These are phyloP conservation scores for Cercospora sesami DNA, from an alignment of 2,329 filamentous ascomycete species.

Conservation along the genomic window DNA sequence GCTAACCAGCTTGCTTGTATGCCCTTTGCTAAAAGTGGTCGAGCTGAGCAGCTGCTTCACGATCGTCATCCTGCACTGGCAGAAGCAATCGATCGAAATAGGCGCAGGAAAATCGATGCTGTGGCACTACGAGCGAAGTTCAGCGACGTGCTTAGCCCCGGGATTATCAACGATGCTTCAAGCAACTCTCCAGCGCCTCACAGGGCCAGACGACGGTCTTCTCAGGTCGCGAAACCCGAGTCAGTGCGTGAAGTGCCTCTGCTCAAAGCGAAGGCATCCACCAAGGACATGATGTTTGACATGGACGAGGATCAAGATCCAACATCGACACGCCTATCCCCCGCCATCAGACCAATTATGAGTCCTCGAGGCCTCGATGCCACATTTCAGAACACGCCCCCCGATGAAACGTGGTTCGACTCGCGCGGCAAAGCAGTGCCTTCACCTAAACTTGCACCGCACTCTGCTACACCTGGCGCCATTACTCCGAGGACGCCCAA, in stretches of 20 bases:
- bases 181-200: conserved; percentile 49
- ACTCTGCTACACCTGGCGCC: conserved; percentile 34
- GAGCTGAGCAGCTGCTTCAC: conserved; percentile 65
- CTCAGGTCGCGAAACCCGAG: conserved; percentile 42
- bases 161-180: conserved; percentile 64
- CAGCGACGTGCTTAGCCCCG: conserved; percentile 61
- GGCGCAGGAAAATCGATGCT: conserved; percentile 69
- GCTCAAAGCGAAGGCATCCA: conserved; percentile 67
- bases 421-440: conserved; percentile 42
- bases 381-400: conserved; percentile 26
- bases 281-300: conserved; percentile 80
- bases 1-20: conserved; percentile 77
- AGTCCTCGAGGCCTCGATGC: conserved; percentile 33
- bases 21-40: conserved; percentile 74
- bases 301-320: conserved; percentile 74
- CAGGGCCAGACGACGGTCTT: conserved; percentile 44
- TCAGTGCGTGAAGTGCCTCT: conserved; percentile 48
- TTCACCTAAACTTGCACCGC: conserved; percentile 32
- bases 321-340: conserved; percentile 28
- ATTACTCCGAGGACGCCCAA: conserved; percentile 36
- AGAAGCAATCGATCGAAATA: conserved; percentile 67
- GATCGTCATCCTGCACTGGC: conserved; percentile 65
- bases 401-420: conserved; percentile 44
- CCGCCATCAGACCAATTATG: conserved; percentile 32
- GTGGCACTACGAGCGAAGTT: conserved; percentile 67